Percentiles rank a stretch among this genome's conserved stretches.
phyloP scores from a whole-genome alignment of 192 early-diverging fungal species.

The Linnemannia elongata region DNA sequence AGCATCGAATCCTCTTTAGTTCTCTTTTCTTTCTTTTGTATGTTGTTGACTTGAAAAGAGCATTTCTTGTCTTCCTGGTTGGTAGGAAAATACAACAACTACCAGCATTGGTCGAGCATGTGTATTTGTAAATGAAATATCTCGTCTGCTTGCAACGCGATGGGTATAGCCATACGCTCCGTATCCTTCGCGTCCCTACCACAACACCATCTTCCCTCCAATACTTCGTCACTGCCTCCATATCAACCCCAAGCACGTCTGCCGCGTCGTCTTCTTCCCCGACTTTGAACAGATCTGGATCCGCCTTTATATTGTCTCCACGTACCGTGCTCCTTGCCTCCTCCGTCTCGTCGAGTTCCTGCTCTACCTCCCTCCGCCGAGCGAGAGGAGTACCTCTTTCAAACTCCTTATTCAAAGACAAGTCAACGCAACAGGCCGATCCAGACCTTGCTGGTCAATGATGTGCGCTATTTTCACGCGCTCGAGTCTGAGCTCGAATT shows the following conservation, averaged over 20 bases:
- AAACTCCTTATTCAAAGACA: neutral
- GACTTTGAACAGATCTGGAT: conserved; percentile 13
- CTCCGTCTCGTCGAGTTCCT: conserved; percentile 10
- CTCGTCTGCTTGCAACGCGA: neutral
- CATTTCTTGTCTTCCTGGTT: neutral
- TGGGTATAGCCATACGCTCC: no score
- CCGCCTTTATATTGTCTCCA: neutral
- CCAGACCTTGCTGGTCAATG: conserved; percentile 1
- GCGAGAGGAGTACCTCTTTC: neutral
- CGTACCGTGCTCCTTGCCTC: conserved; percentile 2
- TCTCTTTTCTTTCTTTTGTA: neutral
- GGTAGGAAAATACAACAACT: neutral
- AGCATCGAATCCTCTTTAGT: neutral
- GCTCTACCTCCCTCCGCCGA: neutral
- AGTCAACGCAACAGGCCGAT: neutral
- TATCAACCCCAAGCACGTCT: neutral
- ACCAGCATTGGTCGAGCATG: neutral
- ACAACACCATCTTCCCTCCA: no score
- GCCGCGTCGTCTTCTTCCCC: neutral
- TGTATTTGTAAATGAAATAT: no score
- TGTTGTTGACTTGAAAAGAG: neutral
- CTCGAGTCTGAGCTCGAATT: neutral
- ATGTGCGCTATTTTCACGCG: neutral
- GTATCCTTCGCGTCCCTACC: no score
- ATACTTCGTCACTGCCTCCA: neutral